A percentile compares a stretch with the other conserved stretches of the same genome.
These are phyloP conservation scores for Peribolospora baueri DNA, from an alignment of 768 basidiomycete species.

Conservation along the genomic window DNA sequence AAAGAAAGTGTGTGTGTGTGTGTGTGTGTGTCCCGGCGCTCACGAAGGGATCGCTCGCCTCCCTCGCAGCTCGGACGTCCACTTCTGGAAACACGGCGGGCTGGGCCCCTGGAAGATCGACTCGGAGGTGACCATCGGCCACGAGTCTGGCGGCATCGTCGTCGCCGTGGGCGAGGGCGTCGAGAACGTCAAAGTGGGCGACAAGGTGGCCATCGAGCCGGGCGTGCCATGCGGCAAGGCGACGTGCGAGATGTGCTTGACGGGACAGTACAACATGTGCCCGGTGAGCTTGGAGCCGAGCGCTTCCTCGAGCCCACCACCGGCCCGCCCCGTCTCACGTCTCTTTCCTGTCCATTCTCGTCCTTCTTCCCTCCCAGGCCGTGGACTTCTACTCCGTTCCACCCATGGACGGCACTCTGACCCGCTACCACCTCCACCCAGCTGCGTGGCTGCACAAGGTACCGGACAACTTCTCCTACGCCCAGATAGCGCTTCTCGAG, in stretches of 20 bases:
- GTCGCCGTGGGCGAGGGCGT: constrained; percentile 20
- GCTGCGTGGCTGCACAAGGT: constrained; percentile 22
- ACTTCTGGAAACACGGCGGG: constrained; percentile 18
- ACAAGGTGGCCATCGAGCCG: constrained; percentile 20
- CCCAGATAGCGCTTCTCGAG: constrained; percentile 23
- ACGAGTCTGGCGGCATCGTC: constrained; percentile 22
- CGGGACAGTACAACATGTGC: constrained; percentile 24
- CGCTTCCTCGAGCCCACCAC: background rate
- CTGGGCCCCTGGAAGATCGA: constrained; percentile 20
- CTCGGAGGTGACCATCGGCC: constrained; percentile 10
- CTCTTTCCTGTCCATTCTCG: background rate
- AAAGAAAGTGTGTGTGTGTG: background rate
- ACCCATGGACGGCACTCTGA: constrained; percentile 18
- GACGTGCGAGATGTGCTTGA: constrained; percentile 20
- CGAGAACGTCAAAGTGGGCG: constrained; percentile 9
- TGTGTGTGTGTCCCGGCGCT: background rate
- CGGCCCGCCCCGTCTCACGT: no score
- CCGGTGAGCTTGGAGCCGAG: background rate
- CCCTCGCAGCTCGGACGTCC: background rate
- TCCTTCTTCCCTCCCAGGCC: constrained; percentile 11
- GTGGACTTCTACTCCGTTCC: constrained; percentile 24
- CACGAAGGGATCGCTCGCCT: background rate
- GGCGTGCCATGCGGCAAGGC: constrained; percentile 18
- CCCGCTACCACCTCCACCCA: constrained; percentile 18
- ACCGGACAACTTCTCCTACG: constrained; percentile 21